phyloP scores from a whole-genome alignment of 2,329 filamentous ascomycete species.

The Diaporthe humulicola region DNA sequence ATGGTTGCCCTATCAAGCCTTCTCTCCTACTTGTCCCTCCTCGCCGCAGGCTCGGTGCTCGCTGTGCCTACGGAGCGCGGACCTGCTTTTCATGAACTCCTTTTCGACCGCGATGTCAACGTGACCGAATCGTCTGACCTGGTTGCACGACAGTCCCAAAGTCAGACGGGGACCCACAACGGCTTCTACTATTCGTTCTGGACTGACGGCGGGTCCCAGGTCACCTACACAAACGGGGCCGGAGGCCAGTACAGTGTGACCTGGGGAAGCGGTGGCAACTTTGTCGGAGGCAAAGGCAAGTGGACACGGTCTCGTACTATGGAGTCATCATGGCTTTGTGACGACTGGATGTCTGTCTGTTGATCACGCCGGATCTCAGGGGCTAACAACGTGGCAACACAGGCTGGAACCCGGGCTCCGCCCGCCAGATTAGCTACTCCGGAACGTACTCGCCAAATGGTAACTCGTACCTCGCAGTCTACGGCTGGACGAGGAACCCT shows the following conservation, averaged over 20 bases:
- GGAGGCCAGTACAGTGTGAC: slow-evolving; percentile 63
- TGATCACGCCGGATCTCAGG: too few species aligned
- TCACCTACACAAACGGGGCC: slow-evolving; percentile 67
- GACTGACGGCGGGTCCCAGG: slow-evolving; percentile 65
- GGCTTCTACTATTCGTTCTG: slow-evolving; percentile 74
- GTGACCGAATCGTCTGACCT: slow-evolving; percentile 14
- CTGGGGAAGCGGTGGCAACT: slow-evolving; percentile 64
- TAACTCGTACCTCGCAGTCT: slow-evolving; percentile 48
- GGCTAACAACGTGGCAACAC: not conserved
- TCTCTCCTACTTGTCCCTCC: not conserved
- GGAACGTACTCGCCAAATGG: slow-evolving; percentile 44
- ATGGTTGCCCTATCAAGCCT: slow-evolving; percentile 5
- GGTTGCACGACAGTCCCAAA: slow-evolving; percentile 19
- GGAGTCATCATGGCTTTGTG: slow-evolving; percentile 47
- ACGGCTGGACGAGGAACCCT: slow-evolving; percentile 56
- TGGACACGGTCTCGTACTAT: slow-evolving; percentile 44
- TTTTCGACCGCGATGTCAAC: slow-evolving; percentile 11
- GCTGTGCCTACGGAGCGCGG: slow-evolving; percentile 22
- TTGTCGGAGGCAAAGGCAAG: slow-evolving; percentile 64
- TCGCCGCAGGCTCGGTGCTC: slow-evolving; percentile 1
- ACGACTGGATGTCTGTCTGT: too few species aligned
- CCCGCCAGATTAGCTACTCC: slow-evolving; percentile 43
- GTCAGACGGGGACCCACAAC: slow-evolving; percentile 63
- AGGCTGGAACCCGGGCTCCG: slow-evolving; percentile 41
- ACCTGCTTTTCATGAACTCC: slow-evolving; percentile 14